These are phyloP conservation scores for Tolypocladium tropicale DNA, from an alignment of 2,329 filamentous ascomycete genomes.

Conservation along the genomic window DNA sequence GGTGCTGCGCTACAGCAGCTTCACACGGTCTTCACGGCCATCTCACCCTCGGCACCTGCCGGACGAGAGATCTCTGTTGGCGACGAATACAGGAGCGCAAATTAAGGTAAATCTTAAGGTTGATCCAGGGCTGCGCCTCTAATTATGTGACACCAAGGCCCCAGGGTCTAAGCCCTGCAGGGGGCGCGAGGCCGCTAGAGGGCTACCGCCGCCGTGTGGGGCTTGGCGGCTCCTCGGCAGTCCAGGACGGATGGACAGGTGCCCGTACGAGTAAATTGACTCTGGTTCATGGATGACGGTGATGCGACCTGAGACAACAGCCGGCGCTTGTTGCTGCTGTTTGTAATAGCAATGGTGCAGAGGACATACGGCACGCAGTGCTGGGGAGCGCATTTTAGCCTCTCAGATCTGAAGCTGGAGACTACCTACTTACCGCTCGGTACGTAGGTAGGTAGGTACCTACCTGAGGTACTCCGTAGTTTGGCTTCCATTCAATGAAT, in stretches of 20 bases:
- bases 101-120: conserved; percentile 1
- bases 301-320: background rate
- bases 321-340: background rate
- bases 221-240: background rate
- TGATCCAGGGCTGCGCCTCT: background rate
- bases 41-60: background rate
- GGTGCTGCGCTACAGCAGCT: background rate
- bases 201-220: background rate
- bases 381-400: too few relatives aligned
- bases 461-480: too few relatives aligned
- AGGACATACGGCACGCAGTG: too few relatives aligned
- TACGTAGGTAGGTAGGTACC: too few relatives aligned
- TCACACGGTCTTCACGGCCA: background rate
- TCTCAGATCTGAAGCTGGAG: too few relatives aligned
- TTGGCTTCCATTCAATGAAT: too few relatives aligned
- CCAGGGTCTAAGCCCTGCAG: background rate
- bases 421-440: too few relatives aligned
- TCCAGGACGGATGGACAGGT: background rate
- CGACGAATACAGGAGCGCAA: background rate
- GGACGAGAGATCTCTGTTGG: background rate
- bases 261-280: too few relatives aligned
- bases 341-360: too few relatives aligned
- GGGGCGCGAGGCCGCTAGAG: background rate
- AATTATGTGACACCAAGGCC: background rate
- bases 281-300: background rate